Evolutionary conservation across 352 stramenopile genomes (phyloP), one percentile per base, ranked within the genome.

Genomic region (Phytophthora litchii): DNA sequence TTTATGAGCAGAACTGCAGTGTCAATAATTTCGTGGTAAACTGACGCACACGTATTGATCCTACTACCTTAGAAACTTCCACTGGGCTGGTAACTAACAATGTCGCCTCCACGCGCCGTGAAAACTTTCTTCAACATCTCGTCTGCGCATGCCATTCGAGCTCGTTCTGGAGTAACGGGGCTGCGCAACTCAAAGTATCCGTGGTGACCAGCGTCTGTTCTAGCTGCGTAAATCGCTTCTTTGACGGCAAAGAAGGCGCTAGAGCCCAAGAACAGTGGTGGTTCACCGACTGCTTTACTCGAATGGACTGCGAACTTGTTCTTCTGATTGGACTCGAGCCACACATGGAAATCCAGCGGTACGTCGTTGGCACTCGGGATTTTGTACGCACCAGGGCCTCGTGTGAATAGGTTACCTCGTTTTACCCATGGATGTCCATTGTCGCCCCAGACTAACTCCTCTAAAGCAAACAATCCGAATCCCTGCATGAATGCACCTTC

Each of bases 401-500:
- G 83, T 14, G 96, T 99, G 68, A 98, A 98, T 5, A 98, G 53
- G 43, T 86, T 92, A 31, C 88, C 94, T 46, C 82, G 78, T 49
- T 95, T 94, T 48, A 98, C 87, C 94, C 95, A 99, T 9, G 83
- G 89, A 52, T 99, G 95, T 50, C 93, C 83, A 43, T 97, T 78
- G 61, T 99, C 94, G 14, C 91, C 94, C 84, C 94, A 98, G 20
- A 98, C 86, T 25, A 98, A 65, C 70, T 98, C 94, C 58, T 99
- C 96, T 35, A 97, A 89, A 3, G 92, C 97, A 37, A 93, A 93
- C 65, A 97, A 92, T 7, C 96, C 96, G 75, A 98, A 97, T 43
- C 94, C 96, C 62, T 99, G 96, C 51, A 98, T 90, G 70, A 99
- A 99, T 1, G 94, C 97, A 25, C 97, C 97, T 78, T 99, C 97